phyloP scores from a whole-genome alignment of 208 protist genomes.

The Leishmania aethiopica region DNA sequence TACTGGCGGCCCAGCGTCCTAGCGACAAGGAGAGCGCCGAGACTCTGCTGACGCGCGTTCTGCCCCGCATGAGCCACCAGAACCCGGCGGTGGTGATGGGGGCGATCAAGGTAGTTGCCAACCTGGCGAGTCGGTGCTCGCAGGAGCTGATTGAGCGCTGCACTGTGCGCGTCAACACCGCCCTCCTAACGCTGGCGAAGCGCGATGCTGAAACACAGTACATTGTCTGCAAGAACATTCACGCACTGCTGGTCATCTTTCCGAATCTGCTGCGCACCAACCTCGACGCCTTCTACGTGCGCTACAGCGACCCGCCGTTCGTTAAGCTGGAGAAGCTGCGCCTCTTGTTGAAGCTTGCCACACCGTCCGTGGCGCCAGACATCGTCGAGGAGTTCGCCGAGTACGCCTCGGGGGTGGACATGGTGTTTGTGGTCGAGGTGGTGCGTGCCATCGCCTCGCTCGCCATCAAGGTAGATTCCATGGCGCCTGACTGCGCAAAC shows the following conservation, averaged over 20 bases:
- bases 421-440: conserved; percentile 97
- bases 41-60: conserved; percentile 94
- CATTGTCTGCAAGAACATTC: conserved; percentile 98
- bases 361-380: conserved; percentile 88
- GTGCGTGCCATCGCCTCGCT: conserved; percentile 96
- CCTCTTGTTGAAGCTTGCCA: conserved; percentile 98
- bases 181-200: conserved; percentile 89
- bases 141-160: conserved; percentile 60
- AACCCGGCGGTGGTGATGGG: conserved; percentile 99
- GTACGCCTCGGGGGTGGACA: conserved; percentile 98
- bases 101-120: conserved; percentile 95
- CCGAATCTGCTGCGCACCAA: conserved; percentile 92
- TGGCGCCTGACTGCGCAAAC: conserved; percentile 94
- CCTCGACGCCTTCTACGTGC: conserved; percentile 98
- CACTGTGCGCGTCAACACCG: conserved; percentile 94
- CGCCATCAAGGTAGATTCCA: conserved; percentile 98
- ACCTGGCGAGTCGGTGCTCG: conserved; percentile 62
- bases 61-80: conserved; percentile 96
- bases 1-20: conserved; percentile 87
- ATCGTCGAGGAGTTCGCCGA: conserved; percentile 98
- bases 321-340: conserved; percentile 99
- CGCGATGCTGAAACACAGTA: conserved; percentile 97
- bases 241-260: conserved; percentile 97
- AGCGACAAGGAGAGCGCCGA: conserved; percentile 70
- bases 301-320: conserved; percentile 99